A percentile compares a stretch with the other conserved stretches of the same genome.
Conservation (phyloP, 495 filamentous ascomycete species). For the Penicillium diatomitis region DNA sequence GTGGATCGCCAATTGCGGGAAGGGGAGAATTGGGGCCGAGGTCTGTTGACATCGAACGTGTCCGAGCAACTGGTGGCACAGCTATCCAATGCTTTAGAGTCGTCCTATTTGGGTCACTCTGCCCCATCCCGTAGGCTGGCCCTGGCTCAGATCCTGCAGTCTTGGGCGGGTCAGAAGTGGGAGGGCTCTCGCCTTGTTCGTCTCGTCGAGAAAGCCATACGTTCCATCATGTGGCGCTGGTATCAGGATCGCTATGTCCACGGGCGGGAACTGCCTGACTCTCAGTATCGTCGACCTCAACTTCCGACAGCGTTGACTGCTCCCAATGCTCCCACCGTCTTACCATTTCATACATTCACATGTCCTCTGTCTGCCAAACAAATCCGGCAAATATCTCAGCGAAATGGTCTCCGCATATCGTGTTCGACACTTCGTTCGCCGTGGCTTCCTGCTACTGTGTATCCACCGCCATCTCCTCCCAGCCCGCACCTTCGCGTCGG, state of each 20-base stretch:
- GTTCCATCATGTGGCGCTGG: conserved; percentile 71
- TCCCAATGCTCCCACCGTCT: conserved; percentile 85
- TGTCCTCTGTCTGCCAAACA: conserved; percentile 89
- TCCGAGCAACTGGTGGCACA: conserved; percentile 44
- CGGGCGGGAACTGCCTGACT: conserved; percentile 43
- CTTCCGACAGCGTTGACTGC: conserved; percentile 67
- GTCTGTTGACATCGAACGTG: conserved; percentile 50
- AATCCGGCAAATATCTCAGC: conserved; percentile 89
- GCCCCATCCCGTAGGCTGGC: conserved; percentile 18
- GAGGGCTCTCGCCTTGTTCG: conserved; percentile 85
- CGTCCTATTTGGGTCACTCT: conserved; percentile 15
- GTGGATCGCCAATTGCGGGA: conserved; percentile 85
- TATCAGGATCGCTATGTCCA: conserved; percentile 76
- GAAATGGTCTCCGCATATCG: conserved; percentile 89
- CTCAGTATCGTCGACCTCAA: conserved; percentile 63
- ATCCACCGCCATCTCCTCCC: conserved; percentile 74
- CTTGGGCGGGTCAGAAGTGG: conserved; percentile 71
- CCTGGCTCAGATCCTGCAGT: conserved; percentile 41
- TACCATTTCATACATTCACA: conserved; percentile 99
- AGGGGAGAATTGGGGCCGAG: conserved; percentile 79
- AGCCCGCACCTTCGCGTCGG: conserved; percentile 78
- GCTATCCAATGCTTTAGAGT: conserved; percentile 25
- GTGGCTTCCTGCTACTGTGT: conserved; percentile 79
- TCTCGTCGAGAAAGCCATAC: conserved; percentile 75
- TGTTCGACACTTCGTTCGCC: conserved; percentile 74